Percentiles rank a stretch among this genome's conserved stretches.
These are phyloP conservation scores for Talaromyces sp. DNA, from an alignment of 2,329 filamentous ascomycete genomes.

Conservation along the genomic window DNA sequence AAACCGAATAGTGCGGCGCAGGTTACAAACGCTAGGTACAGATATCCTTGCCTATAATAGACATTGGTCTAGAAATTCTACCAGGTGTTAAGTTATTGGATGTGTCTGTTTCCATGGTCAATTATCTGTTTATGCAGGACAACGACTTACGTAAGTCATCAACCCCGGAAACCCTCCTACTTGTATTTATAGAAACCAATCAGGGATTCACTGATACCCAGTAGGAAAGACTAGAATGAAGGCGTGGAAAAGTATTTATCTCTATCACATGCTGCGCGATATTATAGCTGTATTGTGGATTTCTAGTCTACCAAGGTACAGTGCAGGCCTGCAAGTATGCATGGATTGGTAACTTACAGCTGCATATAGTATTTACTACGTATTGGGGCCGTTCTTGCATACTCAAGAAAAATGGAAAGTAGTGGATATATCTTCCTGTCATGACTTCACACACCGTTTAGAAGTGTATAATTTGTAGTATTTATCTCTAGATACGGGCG, in stretches of 20 bases:
- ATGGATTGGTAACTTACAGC: neutral
- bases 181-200: neutral
- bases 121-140: neutral
- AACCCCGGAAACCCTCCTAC: neutral
- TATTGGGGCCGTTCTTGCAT: neutral
- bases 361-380: neutral
- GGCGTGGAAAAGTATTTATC: neutral
- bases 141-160: neutral
- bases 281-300: neutral
- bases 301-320: neutral
- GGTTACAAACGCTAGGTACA: neutral
- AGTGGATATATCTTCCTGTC: neutral
- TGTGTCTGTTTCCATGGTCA: neutral
- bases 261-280: neutral
- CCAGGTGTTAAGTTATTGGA: no score
- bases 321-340: neutral
- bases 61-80: neutral
- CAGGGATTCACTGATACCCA: neutral
- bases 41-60: neutral
- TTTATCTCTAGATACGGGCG: neutral
- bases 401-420: neutral
- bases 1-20: neutral
- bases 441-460: neutral
- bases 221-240: neutral
- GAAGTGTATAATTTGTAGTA: neutral